phyloP scores from a whole-genome alignment of 768 basidiomycete genomes.

The Boletus speciosus region DNA sequence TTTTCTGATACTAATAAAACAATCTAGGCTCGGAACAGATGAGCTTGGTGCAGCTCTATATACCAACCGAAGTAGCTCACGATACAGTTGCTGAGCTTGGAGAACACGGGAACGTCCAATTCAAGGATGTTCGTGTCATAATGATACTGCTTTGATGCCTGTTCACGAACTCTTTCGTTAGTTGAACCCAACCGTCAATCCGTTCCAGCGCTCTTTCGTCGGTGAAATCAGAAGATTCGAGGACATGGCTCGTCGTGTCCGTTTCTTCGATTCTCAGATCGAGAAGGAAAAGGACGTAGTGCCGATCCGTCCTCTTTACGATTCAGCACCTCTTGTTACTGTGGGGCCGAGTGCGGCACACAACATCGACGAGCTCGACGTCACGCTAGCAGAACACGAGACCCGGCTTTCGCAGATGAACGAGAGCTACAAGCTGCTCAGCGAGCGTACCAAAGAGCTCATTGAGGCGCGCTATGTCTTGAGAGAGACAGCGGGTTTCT shows the following conservation, averaged over 20 bases:
- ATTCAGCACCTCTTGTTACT: conserved; percentile 82
- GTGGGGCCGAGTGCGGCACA: conserved; percentile 92
- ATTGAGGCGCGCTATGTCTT: conserved; percentile 94
- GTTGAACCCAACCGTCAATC: conserved; percentile 93
- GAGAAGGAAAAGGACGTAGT: conserved; percentile 80
- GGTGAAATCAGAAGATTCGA: conserved; percentile 93
- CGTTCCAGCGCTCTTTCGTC: conserved; percentile 98
- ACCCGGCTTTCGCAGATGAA: conserved; percentile 85
- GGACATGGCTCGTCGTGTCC: conserved; percentile 92
- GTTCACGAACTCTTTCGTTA: conserved; percentile 31
- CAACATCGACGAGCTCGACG: conserved; percentile 89
- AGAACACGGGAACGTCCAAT: conserved; percentile 93
- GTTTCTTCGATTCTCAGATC: conserved; percentile 86
- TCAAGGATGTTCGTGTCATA: conserved; percentile 80
- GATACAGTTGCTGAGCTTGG: conserved; percentile 94
- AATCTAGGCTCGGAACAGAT: conserved; percentile 88
- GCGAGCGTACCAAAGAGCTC: conserved; percentile 81
- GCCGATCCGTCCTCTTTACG: conserved; percentile 79
- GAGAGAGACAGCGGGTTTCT: conserved; percentile 94
- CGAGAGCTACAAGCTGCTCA: conserved; percentile 83
- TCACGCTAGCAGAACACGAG: conserved; percentile 85
- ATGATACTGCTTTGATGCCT: neutral
- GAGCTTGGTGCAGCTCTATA: conserved; percentile 96
- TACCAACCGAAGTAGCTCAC: conserved; percentile 96
- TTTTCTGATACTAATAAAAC: conserved; percentile 2